Base-by-base conservation (phyloP, 1,139 yeast species). In the Magnusiomyces starmeri region DNA sequence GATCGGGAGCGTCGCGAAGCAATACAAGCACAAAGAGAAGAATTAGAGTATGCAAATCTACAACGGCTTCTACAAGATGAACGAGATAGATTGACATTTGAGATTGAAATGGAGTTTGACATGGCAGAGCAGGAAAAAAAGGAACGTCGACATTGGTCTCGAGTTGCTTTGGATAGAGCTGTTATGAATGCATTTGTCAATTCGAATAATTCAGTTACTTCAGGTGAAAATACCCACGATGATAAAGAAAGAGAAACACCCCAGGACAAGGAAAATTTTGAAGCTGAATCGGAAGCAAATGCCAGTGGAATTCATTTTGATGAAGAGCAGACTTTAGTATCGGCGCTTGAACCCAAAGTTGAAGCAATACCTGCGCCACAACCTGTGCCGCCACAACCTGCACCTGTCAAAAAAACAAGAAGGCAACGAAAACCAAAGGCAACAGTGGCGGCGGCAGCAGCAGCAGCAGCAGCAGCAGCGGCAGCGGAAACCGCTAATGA, bases 21-120 rank as follows among this genome's bases (percentile, higher is more conserved):
- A 57, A 57, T 46, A 52, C 59, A 46, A 29, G 51, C 55, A 8
- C 53, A 54, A 21, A 40, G 42, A 9, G 35, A 49, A 9, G 49
- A 51, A 8, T 46, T 48, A 37, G 49, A 39, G 41, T 32, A 39
- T 22, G 50, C 43, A n/a, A 24, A 48, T 16, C 47, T 50, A 12
- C 49, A 46, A 26, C 22, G 21, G 7, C n/a, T 18, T 27, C 40
- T 50, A 16, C 43, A 41, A 20, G 52, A 50, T 35, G 50, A 46
- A 21, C 48, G 45, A 21, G 45, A 49, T 27, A 37, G 46, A 26
- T 18, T 29, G 16, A 26, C 46, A 4, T 10, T 20, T 9, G 39
- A 29, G n/a, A 20, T 43, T 18, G 46, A 43, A 29, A 43, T 29
- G 43, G 39, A 43, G n/a, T 43, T 43, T 27, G 46, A 26, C 12